Evolutionary conservation across 805 yeast species (phyloP).

Genomic region (Candida boleticola): DNA sequence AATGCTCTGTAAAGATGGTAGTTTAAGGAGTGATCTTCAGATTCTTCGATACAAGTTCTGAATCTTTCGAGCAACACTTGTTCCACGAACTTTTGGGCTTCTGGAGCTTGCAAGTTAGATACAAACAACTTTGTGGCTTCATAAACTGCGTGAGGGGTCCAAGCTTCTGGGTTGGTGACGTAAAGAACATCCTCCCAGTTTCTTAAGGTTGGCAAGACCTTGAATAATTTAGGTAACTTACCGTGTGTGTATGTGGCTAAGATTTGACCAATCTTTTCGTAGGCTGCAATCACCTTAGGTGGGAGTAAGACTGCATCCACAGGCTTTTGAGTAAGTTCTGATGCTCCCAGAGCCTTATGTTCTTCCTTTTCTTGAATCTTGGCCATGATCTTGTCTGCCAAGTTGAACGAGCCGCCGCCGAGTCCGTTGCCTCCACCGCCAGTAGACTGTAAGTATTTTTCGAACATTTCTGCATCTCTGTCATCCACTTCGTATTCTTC

Average conservation of each 20-base stretch:
- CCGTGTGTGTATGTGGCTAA: conserved; percentile 91
- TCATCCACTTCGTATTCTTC: conserved; percentile 73
- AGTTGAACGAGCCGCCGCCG: conserved; percentile 52
- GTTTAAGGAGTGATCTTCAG: conserved; percentile 75
- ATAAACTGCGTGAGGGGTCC: conserved; percentile 94
- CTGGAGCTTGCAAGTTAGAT: conserved; percentile 81
- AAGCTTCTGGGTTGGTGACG: conserved; percentile 86
- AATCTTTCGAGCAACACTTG: conserved; percentile 68
- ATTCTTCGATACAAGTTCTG: conserved; percentile 66
- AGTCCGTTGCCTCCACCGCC: conserved; percentile 18
- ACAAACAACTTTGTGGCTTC: conserved; percentile 95
- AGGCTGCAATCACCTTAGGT: conserved; percentile 94
- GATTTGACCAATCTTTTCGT: conserved; percentile 85
- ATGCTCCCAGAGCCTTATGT: conserved; percentile 15
- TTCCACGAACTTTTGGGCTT: conserved; percentile 82
- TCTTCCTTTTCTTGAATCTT: conserved; percentile 74
- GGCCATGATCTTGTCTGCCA: conserved; percentile 94
- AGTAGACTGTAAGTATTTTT: conserved; percentile 59
- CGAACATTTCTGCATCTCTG: conserved; percentile 81
- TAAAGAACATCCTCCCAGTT: conserved; percentile 96
- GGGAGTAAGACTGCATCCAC: conserved; percentile 83
- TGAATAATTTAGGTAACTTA: conserved; percentile 92
- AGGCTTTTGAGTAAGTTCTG: conserved; percentile 36
- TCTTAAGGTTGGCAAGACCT: conserved; percentile 85
- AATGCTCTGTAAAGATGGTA: conserved; percentile 91